Base-by-base conservation (phyloP, 257 asterid species). In the Anisodus tanguticus region DNA sequence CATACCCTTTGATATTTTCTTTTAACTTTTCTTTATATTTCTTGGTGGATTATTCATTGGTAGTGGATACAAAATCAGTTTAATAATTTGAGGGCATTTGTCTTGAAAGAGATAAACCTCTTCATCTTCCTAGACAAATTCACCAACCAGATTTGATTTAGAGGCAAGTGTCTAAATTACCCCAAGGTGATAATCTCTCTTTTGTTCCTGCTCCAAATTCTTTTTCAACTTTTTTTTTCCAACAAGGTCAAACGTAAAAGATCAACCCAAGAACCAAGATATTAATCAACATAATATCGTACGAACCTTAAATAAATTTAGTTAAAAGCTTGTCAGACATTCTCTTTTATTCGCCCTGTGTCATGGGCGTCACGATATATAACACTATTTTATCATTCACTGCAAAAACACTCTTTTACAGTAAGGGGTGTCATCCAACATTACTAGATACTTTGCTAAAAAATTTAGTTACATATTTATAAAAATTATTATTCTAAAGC, bases 121-220 rank as follows among this genome's bases (percentile, higher is more conserved):
- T 72, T 72, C 41, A 72, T 72, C 8, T 70, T 70, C 55, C 79
- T 74, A 49, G 62, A 74, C 81, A 74, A 74, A 49, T 26, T 49
- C 62, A 26, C 9, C 45, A 3, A 63, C 16, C 6, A 26, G 41
- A 1, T 9, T 64, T 64, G 17, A 58, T 57, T 63, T 63, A 35
- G 69, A 63, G 15, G 69, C 39, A 63, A 63, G 69, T 63, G 16
- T 63, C 41, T 22, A 22, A 9, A 22, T 22, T 9, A 62, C 9
- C 69, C 69, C 69, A 9, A 63, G 41, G 70, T 63, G 6, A 9
- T 63, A 26, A 63, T 15, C 15, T 22, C 12, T 9, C 12, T 31
- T 31, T 31, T 31, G 3, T 59, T 59, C 66, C 8, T 58, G n/a
- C 35, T n/a, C 67, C 8, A 63, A 63, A 22, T 63, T 41, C 41